Evolutionary conservation across 2,329 filamentous ascomycete species (phyloP), one percentile per base, ranked within the genome.

Genomic region (Lecanicillium sp.): DNA sequence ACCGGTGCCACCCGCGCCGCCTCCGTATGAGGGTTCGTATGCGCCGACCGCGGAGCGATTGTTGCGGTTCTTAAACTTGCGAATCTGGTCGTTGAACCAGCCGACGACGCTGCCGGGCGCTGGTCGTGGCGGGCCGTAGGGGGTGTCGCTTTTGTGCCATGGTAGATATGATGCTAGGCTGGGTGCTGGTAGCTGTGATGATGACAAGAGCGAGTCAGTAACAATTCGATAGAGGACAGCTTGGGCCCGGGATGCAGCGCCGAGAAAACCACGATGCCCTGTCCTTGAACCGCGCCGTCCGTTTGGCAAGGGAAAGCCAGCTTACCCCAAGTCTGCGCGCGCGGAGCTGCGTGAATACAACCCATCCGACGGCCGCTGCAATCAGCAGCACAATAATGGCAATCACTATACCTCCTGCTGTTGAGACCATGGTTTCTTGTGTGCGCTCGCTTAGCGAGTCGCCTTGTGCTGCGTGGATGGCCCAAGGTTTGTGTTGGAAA

Each of bases 11-110:
- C 58, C 46, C 15, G 51, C 52, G 39, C 58, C 59, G 36, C 58
- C 59, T 43, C 58, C 62, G 31, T 59, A 57, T 6, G 63, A 54
- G 5, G 72, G 63, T 50, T 88, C 84, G 65, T 87, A 88, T 33
- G 81, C 80, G 47, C 83, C 85, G 2, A 73, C 67, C 0, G 83
- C 82, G 29, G 75, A 78, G 38, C 80, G 75, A 47, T 69, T 75
- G 57, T 78, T 78, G 51, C 77, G 68, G 58, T 79, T 78, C 57
- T 77, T 76, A 55, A 90, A 65, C 27, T 70, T 66, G 53, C 68
- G 66, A 45, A 84, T 55, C 48, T 79, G 78, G 55, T 82, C 75
- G 53, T 75, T 77, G 60, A 92, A 56, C 84, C 85, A 92, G 55
- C 81, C 83, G 43, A 75, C 58, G 43, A 88, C 61, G 49, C 85